These are phyloP conservation scores for Anthostomella pinea DNA, from an alignment of 2,329 filamentous ascomycete genomes.

Conservation along the genomic window DNA sequence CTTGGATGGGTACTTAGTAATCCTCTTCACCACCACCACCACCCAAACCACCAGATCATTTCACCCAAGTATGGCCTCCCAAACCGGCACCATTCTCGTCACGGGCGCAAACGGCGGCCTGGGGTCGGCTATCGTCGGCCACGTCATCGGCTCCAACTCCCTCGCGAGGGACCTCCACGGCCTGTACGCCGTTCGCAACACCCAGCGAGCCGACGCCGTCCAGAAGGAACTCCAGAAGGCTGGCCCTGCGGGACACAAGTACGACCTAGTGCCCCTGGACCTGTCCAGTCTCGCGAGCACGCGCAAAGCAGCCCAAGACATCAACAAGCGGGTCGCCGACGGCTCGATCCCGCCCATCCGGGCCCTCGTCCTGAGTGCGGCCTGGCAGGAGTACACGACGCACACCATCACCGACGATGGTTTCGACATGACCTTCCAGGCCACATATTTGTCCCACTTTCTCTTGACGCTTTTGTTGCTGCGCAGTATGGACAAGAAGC, in stretches of 20 bases:
- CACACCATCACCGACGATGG: conserved; percentile 33
- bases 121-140: conserved; percentile 14
- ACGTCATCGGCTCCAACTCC: conserved; percentile 4
- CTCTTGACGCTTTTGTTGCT: conserved; percentile 33
- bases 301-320: conserved; percentile 14
- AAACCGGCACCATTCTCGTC: conserved; percentile 16
- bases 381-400: conserved; percentile 20
- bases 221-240: conserved; percentile 6
- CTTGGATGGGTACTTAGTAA: too few relatives aligned
- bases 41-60: neutral
- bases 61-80: conserved; percentile 7
- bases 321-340: conserved; percentile 17
- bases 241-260: conserved; percentile 4
- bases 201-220: conserved; percentile 5
- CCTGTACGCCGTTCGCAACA: conserved; percentile 16
- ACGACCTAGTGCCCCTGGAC: conserved; percentile 15
- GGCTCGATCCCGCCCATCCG: conserved; percentile 28
- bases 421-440: conserved; percentile 32
- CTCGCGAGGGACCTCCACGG: conserved; percentile 12
- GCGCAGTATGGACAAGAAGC: conserved; percentile 33
- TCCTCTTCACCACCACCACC: neutral
- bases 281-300: conserved; percentile 14
- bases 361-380: conserved; percentile 22
- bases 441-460: conserved; percentile 34
- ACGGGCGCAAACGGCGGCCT: conserved; percentile 24